These are phyloP conservation scores for Trametes sp. DNA, from an alignment of 1,284 basidiomycete genomes.

Conservation along the genomic window DNA sequence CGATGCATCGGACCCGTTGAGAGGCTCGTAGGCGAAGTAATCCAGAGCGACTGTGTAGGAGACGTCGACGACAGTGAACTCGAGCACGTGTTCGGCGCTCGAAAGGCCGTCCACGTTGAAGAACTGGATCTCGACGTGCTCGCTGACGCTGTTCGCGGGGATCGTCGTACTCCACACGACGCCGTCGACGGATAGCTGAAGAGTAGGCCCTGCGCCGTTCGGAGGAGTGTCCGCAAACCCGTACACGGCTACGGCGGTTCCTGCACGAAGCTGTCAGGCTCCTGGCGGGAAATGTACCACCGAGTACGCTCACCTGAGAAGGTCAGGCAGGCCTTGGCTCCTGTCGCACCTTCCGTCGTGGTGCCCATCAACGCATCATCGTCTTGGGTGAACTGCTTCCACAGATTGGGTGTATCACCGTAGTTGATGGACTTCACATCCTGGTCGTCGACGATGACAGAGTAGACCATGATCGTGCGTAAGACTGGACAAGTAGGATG, in stretches of 20 bases:
- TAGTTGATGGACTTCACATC: too few relatives aligned
- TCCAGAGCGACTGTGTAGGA: conserved; percentile 27
- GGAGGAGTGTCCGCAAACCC: conserved; percentile 11
- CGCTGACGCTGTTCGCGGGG: conserved; percentile 21
- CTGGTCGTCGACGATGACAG: too few relatives aligned
- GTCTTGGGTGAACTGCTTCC: too few relatives aligned
- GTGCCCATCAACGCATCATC: too few relatives aligned
- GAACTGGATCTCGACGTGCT: conserved; percentile 10
- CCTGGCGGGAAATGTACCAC: neutral
- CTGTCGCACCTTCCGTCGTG: conserved; percentile 10
- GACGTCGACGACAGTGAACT: conserved; percentile 19
- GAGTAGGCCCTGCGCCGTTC: conserved; percentile 1
- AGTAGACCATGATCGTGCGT: too few relatives aligned
- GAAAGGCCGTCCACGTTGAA: conserved; percentile 5
- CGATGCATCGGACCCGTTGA: conserved; percentile 14
- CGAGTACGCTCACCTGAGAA: conserved; percentile 4
- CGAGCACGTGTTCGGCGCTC: conserved; percentile 11
- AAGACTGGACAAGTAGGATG: too few relatives aligned
- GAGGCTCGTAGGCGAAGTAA: conserved; percentile 18
- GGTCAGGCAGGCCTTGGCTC: conserved; percentile 18
- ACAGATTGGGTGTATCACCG: too few relatives aligned
- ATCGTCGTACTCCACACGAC: neutral
- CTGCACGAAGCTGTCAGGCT: neutral
- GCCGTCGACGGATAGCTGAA: conserved; percentile 23
- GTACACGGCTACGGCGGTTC: conserved; percentile 15